Evolutionary conservation across 2,329 filamentous ascomycete species (phyloP).

Genomic region (Microdochium paspali): DNA sequence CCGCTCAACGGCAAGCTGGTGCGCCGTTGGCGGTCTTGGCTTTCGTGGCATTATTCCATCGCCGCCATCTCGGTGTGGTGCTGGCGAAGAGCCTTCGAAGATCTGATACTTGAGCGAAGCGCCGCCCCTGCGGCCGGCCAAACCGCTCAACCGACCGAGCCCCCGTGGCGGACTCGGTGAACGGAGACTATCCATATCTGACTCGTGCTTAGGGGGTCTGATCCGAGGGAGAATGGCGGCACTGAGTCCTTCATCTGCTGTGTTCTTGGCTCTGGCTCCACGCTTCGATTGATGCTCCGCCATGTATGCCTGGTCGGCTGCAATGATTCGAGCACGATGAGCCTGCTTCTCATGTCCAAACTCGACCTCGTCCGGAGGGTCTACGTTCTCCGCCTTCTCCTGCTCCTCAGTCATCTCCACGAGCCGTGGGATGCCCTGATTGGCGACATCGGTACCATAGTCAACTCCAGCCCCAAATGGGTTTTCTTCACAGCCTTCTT

Average conservation of each 20-base stretch:
- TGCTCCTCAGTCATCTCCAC: slow-evolving; percentile 56
- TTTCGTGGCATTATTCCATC: slow-evolving; percentile 51
- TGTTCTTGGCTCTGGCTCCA: slow-evolving; percentile 22
- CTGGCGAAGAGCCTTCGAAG: slow-evolving; percentile 52
- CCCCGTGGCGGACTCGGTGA: slow-evolving; percentile 40
- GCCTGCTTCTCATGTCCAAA: slow-evolving; percentile 48
- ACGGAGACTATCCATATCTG: slow-evolving; percentile 41
- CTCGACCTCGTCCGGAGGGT: slow-evolving; percentile 42
- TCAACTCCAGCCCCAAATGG: slow-evolving; percentile 72
- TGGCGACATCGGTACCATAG: slow-evolving; percentile 54
- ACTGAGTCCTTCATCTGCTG: slow-evolving; percentile 42
- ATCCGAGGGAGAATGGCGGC: slow-evolving; percentile 52
- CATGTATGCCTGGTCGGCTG: slow-evolving; percentile 63
- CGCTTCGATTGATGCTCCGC: slow-evolving; percentile 52
- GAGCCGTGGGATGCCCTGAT: slow-evolving; percentile 61
- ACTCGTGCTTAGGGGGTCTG: slow-evolving; percentile 52
- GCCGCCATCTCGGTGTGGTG: slow-evolving; percentile 37
- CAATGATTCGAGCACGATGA: slow-evolving; percentile 65
- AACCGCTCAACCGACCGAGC: slow-evolving; percentile 24
- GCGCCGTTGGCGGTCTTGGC: slow-evolving; percentile 67
- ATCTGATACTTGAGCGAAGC: slow-evolving; percentile 49
- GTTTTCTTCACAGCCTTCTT: slow-evolving; percentile 79
- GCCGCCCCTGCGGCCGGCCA: slow-evolving; percentile 28
- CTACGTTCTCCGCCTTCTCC: slow-evolving; percentile 62
- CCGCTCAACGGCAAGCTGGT: slow-evolving; percentile 72